phyloP scores from a whole-genome alignment of 148 eudicot species.

The Vaccinium darrowii region DNA sequence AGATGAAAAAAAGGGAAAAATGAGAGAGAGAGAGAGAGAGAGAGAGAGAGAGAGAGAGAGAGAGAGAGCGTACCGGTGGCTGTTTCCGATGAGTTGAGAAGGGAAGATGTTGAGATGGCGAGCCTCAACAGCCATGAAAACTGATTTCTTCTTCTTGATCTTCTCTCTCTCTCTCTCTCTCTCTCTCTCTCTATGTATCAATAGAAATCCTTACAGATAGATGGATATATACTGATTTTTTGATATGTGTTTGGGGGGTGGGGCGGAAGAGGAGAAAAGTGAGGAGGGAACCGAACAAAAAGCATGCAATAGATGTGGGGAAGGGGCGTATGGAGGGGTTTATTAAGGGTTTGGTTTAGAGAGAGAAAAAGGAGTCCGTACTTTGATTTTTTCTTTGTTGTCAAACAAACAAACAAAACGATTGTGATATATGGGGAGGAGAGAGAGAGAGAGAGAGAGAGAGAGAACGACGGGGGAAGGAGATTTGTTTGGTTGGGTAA shows the following conservation, averaged over 20 bases:
- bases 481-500: slow-evolving; percentile 23
- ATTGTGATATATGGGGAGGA: too few relatives aligned
- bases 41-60: too few relatives aligned
- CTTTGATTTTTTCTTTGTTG: background rate
- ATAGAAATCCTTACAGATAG: background rate
- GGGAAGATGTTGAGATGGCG: slow-evolving; percentile 34
- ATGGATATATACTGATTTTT: too few relatives aligned
- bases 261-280: background rate
- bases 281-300: slow-evolving; percentile 8
- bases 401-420: too few relatives aligned
- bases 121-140: slow-evolving; percentile 45
- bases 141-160: background rate
- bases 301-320: slow-evolving; percentile 29
- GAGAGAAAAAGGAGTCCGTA: slow-evolving; percentile 4
- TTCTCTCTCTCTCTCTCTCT: background rate
- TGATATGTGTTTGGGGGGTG: background rate
- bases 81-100: slow-evolving; percentile 28
- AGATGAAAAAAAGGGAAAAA: background rate
- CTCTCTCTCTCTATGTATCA: background rate
- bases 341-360: slow-evolving; percentile 36
- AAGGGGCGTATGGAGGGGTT: slow-evolving; percentile 24
- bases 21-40: background rate
- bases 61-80: slow-evolving; percentile 4
- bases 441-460: background rate
- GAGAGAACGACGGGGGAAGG: slow-evolving; percentile 2